Evolutionary conservation across 129 eudicot species (phyloP), one percentile per base, ranked within the genome.

Genomic region (Lactuca saligna): DNA sequence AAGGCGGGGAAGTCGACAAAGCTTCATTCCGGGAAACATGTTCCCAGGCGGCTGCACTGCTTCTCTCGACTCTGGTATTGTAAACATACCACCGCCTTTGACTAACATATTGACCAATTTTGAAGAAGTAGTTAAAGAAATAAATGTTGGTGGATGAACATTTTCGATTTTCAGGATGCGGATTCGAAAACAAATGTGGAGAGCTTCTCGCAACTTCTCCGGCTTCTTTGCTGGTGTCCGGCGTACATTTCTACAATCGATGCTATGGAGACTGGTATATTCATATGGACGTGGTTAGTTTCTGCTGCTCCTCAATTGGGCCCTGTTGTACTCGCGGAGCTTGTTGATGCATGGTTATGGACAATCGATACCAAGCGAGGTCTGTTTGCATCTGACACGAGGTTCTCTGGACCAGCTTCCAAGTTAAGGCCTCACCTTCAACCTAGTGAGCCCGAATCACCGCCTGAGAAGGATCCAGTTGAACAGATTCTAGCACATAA

Each of bases 261-360:
- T 67, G 97, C 99, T 3, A 88, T 94, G 92, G 99, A 94, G 69
- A 94, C 99, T 65, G 99, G 97, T 48, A 88, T 94, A 74, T 94
- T 83, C 76, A 74, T 94, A 63, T 94, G 99, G 99, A 94, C 99
- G 54, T 94, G 99, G 99, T 77, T 94, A 63, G 97, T 94, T 78
- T 90, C 99, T 46, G 97, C 99, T 73, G 96, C 99, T 64, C 99
- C 99, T 79, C 88, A 87, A 66, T 75, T 89, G 77, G 90, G 99
- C 14, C 72, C 97, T 59, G 82, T 90, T 15, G 95, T 94, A 66
- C 96, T 94, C 82, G 92, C 97, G 54, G 99, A 94, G 80, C 99
- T 89, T 68, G 99, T 94, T 51, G 99, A 94, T 85, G 99, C 99
- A 59, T 94, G 99, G 99, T 70, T 94, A 72, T 94, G 99, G 99